These are phyloP conservation scores for Candida morakotiae DNA, from an alignment of 805 yeast species.

Conservation along the genomic window DNA sequence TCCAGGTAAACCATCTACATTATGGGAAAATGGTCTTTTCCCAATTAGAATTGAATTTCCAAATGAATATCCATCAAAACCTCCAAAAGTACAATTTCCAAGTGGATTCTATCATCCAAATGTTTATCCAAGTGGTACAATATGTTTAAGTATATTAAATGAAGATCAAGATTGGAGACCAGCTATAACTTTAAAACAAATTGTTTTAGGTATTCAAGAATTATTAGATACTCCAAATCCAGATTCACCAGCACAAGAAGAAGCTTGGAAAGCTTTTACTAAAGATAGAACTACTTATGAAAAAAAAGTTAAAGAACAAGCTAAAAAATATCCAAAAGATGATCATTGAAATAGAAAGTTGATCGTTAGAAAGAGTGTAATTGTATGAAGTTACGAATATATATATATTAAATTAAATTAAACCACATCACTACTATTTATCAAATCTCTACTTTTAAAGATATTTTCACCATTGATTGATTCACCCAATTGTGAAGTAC, in stretches of 20 bases:
- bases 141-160: slow-evolving; percentile 87
- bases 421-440: slow-evolving; percentile 29
- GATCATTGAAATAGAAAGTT: not conserved
- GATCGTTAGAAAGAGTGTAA: too few relatives aligned
- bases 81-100: slow-evolving; percentile 91
- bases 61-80: slow-evolving; percentile 92
- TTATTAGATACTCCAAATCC: slow-evolving; percentile 87
- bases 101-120: slow-evolving; percentile 94
- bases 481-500: slow-evolving; percentile 68
- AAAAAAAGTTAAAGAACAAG: slow-evolving; percentile 76
- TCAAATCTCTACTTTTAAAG: slow-evolving; percentile 47
- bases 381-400: not conserved
- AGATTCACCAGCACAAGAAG: slow-evolving; percentile 94
- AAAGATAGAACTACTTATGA: slow-evolving; percentile 68
- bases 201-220: slow-evolving; percentile 89
- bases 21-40: slow-evolving; percentile 88
- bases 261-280: slow-evolving; percentile 86
- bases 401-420: not conserved
- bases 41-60: slow-evolving; percentile 83
- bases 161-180: slow-evolving; percentile 99
- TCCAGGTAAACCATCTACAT: slow-evolving; percentile 84
- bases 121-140: slow-evolving; percentile 95
- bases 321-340: slow-evolving; percentile 53
- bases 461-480: slow-evolving; percentile 29
- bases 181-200: slow-evolving; percentile 85